Conservation (phyloP, 2,329 filamentous ascomycete genomes). For the Fusarium circinatum region DNA sequence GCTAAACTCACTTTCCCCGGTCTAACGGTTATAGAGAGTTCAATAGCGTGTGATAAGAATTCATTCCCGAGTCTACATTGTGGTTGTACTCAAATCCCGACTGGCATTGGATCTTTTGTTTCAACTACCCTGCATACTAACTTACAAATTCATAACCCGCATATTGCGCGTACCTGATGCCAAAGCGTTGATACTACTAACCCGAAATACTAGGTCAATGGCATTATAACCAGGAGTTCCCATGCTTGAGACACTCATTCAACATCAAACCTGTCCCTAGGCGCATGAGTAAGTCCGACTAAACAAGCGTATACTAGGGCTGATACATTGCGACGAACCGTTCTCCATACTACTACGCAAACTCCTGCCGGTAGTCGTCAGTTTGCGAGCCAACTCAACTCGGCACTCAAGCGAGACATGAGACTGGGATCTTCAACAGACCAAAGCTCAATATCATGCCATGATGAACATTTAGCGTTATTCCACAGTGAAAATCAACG, state of each 20-base stretch:
- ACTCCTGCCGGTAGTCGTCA: constrained; percentile 26
- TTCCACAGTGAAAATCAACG: constrained; percentile 1
- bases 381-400: constrained; percentile 10
- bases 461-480: constrained; percentile 28
- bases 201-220: not conserved
- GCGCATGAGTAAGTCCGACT: constrained; percentile 28
- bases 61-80: constrained; percentile 7
- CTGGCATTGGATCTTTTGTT: constrained; percentile 12
- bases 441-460: constrained; percentile 34
- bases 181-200: constrained; percentile 8
- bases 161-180: constrained; percentile 16
- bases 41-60: constrained; percentile 8
- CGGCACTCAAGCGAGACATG: constrained; percentile 25
- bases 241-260: constrained; percentile 7
- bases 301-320: constrained; percentile 13
- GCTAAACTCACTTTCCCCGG: not conserved
- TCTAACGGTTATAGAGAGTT: not conserved
- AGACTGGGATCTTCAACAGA: constrained; percentile 25
- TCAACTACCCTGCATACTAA: constrained; percentile 23
- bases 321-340: constrained; percentile 18
- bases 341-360: constrained; percentile 11
- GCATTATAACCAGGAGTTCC: constrained; percentile 15
- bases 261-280: constrained; percentile 5
- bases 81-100: not conserved
- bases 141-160: constrained; percentile 5